Percentiles rank a stretch among this genome's conserved stretches.
Conservation (phyloP, 345 rosid species). For the Eucalyptus paniculata region DNA sequence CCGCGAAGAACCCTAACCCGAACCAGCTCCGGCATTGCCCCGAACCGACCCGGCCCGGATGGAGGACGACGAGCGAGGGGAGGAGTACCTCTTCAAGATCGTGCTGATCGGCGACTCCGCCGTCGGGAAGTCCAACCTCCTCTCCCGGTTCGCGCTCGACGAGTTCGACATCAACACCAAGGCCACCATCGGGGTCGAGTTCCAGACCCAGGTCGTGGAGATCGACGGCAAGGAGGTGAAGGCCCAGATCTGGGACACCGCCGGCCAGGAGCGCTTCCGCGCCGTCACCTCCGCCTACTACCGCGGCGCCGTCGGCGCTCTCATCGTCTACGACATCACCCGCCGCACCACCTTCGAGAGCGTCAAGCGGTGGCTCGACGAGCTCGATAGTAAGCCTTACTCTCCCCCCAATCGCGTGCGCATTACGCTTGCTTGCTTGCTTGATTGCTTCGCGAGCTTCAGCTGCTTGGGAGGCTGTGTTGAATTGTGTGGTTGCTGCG, state of each 20-base stretch:
- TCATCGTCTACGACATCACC: slow-evolving; percentile 82
- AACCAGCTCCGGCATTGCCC: neutral
- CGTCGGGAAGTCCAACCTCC: slow-evolving; percentile 80
- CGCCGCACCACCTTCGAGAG: slow-evolving; percentile 65
- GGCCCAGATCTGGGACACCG: slow-evolving; percentile 99
- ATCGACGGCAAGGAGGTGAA: slow-evolving; percentile 86
- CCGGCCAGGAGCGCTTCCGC: slow-evolving; percentile 92
- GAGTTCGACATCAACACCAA: slow-evolving; percentile 86
- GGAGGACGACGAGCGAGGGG: slow-evolving; percentile 19
- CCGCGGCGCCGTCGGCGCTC: slow-evolving; percentile 91
- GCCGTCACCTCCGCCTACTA: slow-evolving; percentile 97
- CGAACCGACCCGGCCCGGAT: slow-evolving; percentile 3
- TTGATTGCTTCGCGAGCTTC: neutral
- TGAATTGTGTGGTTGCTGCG: too few relatives aligned
- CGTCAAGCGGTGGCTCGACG: slow-evolving; percentile 85
- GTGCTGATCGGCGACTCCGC: slow-evolving; percentile 91
- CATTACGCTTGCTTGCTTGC: neutral
- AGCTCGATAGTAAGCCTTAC: slow-evolving; percentile 50
- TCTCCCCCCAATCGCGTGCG: neutral
- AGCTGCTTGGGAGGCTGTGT: neutral
- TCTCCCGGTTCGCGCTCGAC: slow-evolving; percentile 69
- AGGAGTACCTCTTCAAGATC: slow-evolving; percentile 87
- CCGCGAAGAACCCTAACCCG: neutral
- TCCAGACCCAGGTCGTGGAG: slow-evolving; percentile 75
- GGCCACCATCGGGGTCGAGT: slow-evolving; percentile 91